Evolutionary conservation across 140 eudicot genomes (phyloP), one percentile per base, ranked within the genome.

Genomic region (Stevia rebaudiana): DNA sequence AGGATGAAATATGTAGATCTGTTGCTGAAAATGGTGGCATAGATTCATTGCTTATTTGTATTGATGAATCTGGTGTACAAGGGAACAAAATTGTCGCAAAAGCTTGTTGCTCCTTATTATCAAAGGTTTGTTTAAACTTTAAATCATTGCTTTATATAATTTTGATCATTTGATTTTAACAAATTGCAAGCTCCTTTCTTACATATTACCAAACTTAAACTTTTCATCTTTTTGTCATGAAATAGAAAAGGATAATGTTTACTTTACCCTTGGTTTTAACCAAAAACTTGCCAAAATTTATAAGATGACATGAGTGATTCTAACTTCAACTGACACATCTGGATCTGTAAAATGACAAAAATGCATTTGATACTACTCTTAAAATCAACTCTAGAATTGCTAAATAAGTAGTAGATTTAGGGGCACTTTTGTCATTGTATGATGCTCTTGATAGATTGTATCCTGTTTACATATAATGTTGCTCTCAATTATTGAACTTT

Each of bases 1-100:
- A 94, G 99, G 99, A 94, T 83, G 99, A 94, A 52, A 94, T 94
- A 75, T 94, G 99, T 79, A 81, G 90, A 78, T 81, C 95, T 5
- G 79, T 88, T 60, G 95, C 99, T 77, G 82, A 81, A 50, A 68
- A 55, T 55, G 97, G 95, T 47, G 97, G 97, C 56, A 81, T 94
- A 65, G 99, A 94, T 86, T 87, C 91, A 54, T 68, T 88, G 74
- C 84, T 94, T 43, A 18, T 65, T 42, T 81, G 88, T 51, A 75
- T 88, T 12, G 94, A 88, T 72, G 88, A 88, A 57, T 79, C 83
- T 49, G 86, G 94, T 68, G 75, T 78, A 61, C 97, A 83, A 72
- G 78, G 83, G 24, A 86, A 85, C 69, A 71, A 57, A 36, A 59
- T 65, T 67, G 85, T 82, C 19, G 96, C 99, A 21, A 86, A 69